Percentiles rank a stretch among this genome's conserved stretches.
Evolutionary conservation across 441 rosid genomes (phyloP).

Genomic region (Populus hybrid): DNA sequence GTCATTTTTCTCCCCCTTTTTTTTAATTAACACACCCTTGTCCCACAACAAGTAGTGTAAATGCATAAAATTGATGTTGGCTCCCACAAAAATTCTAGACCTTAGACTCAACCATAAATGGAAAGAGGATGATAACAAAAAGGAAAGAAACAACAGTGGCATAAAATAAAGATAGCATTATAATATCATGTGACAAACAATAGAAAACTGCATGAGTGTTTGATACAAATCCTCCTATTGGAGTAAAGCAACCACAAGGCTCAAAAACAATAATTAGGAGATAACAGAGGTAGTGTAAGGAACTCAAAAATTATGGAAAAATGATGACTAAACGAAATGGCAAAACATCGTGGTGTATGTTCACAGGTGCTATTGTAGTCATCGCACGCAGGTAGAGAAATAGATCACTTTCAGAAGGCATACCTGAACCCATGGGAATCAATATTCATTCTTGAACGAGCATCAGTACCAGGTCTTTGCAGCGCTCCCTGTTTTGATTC

Average conservation of each 20-base stretch:
- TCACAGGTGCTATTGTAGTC: conserved; percentile 3
- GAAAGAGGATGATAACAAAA: conserved; percentile 8
- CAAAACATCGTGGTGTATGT: background rate
- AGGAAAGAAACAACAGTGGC: conserved; percentile 5
- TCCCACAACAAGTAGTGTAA: background rate
- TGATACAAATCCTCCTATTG: background rate
- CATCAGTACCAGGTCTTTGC: conserved; percentile 58
- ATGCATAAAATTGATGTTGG: conserved; percentile 7
- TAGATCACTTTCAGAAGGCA: conserved; percentile 19
- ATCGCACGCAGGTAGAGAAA: conserved; percentile 10
- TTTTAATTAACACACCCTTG: background rate
- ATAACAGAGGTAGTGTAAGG: background rate
- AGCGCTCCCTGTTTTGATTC: conserved; percentile 80
- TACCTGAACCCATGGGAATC: conserved; percentile 87
- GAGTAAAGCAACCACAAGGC: background rate
- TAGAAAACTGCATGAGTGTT: background rate
- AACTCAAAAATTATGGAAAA: background rate
- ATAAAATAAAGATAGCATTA: background rate
- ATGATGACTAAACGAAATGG: background rate
- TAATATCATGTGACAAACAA: background rate
- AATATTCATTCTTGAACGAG: conserved; percentile 65
- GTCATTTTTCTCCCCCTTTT: conserved; percentile 15
- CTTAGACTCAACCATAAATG: background rate
- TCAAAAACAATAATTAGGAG: background rate
- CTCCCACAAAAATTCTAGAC: background rate